phyloP scores from a whole-genome alignment of 1,139 yeast species.

The Groenewaldozyma sp. region DNA sequence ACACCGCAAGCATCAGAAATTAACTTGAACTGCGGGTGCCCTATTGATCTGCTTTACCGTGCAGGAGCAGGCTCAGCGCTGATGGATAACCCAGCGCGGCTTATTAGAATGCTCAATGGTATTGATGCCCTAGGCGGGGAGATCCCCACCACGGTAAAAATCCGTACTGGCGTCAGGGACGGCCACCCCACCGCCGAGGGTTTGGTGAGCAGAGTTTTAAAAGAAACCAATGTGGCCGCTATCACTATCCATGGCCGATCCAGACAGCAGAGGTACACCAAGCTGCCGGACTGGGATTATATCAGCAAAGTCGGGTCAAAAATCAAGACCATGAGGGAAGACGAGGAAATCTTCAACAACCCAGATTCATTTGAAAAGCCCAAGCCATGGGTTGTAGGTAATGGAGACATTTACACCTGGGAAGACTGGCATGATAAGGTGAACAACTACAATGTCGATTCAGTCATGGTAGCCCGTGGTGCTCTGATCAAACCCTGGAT shows the following conservation, averaged over 20 bases:
- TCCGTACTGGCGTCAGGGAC: constrained; percentile 86
- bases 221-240: constrained; percentile 79
- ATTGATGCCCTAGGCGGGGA: constrained; percentile 88
- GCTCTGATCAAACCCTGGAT: constrained; percentile 98
- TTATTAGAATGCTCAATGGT: constrained; percentile 69
- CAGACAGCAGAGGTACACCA: constrained; percentile 88
- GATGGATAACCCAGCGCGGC: constrained; percentile 78
- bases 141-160: constrained; percentile 82
- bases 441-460: constrained; percentile 64
- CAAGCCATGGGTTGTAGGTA: constrained; percentile 57
- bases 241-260: constrained; percentile 94
- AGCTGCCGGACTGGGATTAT: constrained; percentile 89
- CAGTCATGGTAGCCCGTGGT: constrained; percentile 97
- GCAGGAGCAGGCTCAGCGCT: constrained; percentile 96
- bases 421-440: constrained; percentile 86
- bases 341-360: constrained; percentile 20
- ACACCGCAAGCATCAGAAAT: constrained; percentile 54
- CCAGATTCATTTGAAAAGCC: constrained; percentile 33
- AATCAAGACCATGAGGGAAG: constrained; percentile 44
- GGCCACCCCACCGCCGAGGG: constrained; percentile 77
- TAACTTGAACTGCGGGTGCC: constrained; percentile 94
- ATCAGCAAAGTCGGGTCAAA: constrained; percentile 63
- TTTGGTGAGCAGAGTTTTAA: constrained; percentile 58
- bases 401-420: constrained; percentile 83
- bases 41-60: constrained; percentile 82